A percentile compares a stretch with the other conserved stretches of the same genome.
These are phyloP conservation scores for Backusella tuberculispora DNA, from an alignment of 192 early-diverging fungal genomes.

Conservation along the genomic window DNA sequence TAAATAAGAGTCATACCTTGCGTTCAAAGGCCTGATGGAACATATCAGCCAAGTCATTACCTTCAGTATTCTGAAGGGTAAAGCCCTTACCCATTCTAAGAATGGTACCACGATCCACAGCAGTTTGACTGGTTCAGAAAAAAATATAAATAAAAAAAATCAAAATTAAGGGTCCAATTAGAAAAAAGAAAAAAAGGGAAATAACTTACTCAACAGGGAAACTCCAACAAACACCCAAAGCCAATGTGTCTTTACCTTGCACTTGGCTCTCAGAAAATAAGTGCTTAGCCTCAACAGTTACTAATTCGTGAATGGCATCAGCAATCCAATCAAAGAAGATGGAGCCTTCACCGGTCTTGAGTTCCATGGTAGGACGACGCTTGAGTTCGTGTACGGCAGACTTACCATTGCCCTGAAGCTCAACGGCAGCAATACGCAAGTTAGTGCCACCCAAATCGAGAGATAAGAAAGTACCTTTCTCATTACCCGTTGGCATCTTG, in stretches of 20 bases:
- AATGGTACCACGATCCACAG: constrained; percentile 52
- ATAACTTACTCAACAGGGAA: constrained; percentile 78
- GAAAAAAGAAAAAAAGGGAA: background rate
- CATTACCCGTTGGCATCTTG: constrained; percentile 77
- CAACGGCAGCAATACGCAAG: constrained; percentile 85
- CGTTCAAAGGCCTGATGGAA: constrained; percentile 80
- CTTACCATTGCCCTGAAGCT: constrained; percentile 76
- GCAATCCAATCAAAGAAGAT: constrained; percentile 87
- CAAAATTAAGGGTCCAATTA: constrained; percentile 6
- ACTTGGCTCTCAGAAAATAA: constrained; percentile 36
- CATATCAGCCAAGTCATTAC: constrained; percentile 84
- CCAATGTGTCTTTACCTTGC: constrained; percentile 31
- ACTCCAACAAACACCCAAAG: constrained; percentile 82
- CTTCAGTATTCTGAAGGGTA: constrained; percentile 70
- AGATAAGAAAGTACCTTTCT: constrained; percentile 87
- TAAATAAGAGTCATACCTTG: constrained; percentile 45
- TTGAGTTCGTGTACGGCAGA: constrained; percentile 69
- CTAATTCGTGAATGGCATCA: constrained; percentile 47
- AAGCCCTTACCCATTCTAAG: constrained; percentile 87
- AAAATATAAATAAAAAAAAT: constrained; percentile 12
- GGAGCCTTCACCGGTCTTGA: constrained; percentile 75
- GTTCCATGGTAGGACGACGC: constrained; percentile 74
- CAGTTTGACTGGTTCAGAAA: constrained; percentile 54
- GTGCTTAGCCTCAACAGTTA: constrained; percentile 32
- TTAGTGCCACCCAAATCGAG: constrained; percentile 97